Evolutionary conservation across 1,284 basidiomycete species (phyloP), one percentile per base, ranked within the genome.

Genomic region (Boletellus deceptivus): DNA sequence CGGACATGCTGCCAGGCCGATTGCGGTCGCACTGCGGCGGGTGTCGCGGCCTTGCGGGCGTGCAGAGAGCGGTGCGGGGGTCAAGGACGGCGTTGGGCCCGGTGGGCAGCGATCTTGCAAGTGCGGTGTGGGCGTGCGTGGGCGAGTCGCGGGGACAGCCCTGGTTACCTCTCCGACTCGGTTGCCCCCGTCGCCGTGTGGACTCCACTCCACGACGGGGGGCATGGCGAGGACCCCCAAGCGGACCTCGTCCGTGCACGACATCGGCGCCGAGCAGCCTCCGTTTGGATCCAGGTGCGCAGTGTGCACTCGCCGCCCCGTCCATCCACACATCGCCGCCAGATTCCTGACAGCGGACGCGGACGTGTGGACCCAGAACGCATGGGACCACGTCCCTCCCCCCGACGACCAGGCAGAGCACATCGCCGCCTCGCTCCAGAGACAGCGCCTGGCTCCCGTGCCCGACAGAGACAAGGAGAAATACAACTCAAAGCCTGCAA

Each of bases 361-460:
- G 8, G 76, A 87, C 57, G 84, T 90, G 8, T 91, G 85, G 83
- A 75, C 76, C 31, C 83, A 89, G 51, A 90, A 91, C 58, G 88
- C 87, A 1, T 91, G 92, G 92, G 92, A 95, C 67, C 91, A 94
- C 66, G 92, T 91, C 29, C 86, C 86, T 37, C 84, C 89, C 9
- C 92, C 92, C 8, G 75, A 82, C 18, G 89, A 91, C 70, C 91
- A 93, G 62, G 75, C 71, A 40, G 81, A 86, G 29, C 71, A 72
- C 29, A 90, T 93, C 47, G 75, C 80, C 14, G 72, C 81, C 18
- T 85, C 91, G 6, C 74, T 93, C 48, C 75, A 77, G 29, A 77
- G 76, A 58, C 93, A 94, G 63, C 78, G 78, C 3, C 68, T 74
- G 16, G 77, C 79, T 3, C 91, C 89, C 2, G 89, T 94, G 0